phyloP scores from a whole-genome alignment of 2,329 filamentous ascomycete genomes.

The Arthrobotrys sinensis region DNA sequence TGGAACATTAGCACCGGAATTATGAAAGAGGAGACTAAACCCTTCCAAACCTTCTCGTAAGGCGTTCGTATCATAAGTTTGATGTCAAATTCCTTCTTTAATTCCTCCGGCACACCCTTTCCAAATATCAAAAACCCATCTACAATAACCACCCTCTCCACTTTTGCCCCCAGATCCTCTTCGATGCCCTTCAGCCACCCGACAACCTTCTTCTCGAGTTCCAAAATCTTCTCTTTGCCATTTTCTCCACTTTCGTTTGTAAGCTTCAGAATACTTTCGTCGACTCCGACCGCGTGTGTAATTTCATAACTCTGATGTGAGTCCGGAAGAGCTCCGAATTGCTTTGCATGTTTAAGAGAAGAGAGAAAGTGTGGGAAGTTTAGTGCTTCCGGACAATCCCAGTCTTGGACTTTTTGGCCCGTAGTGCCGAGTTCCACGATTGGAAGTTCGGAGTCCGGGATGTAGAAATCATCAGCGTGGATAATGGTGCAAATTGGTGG shows the following conservation, averaged over 20 bases:
- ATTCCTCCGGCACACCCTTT: conserved; percentile 55
- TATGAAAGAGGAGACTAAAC: conserved; percentile 61
- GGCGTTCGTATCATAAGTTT: conserved; percentile 63
- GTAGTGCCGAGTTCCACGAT: conserved; percentile 69
- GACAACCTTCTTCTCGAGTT: conserved; percentile 64
- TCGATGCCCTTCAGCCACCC: conserved; percentile 64
- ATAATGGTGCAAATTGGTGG: conserved; percentile 79
- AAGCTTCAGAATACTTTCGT: conserved; percentile 41
- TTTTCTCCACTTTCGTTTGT: conserved; percentile 10
- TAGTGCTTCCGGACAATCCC: conserved; percentile 89
- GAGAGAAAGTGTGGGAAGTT: conserved; percentile 78
- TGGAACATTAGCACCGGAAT: conserved; percentile 60
- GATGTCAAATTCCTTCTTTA: conserved; percentile 62
- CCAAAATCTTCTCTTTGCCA: conserved; percentile 64
- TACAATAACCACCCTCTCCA: conserved; percentile 61
- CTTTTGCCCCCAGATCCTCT: conserved; percentile 60
- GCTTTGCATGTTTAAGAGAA: conserved; percentile 79
- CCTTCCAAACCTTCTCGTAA: conserved; percentile 60
- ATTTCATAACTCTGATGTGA: conserved; percentile 50
- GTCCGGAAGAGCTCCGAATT: conserved; percentile 71
- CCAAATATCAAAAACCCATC: conserved; percentile 64
- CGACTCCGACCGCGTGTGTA: conserved; percentile 54
- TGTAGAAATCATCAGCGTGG: conserved; percentile 97
- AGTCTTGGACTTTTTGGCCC: conserved; percentile 79
- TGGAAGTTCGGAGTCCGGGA: conserved; percentile 76